These are phyloP conservation scores for Moesziomyces aphidis DNA, from an alignment of 1,284 basidiomycete species.

Conservation along the genomic window DNA sequence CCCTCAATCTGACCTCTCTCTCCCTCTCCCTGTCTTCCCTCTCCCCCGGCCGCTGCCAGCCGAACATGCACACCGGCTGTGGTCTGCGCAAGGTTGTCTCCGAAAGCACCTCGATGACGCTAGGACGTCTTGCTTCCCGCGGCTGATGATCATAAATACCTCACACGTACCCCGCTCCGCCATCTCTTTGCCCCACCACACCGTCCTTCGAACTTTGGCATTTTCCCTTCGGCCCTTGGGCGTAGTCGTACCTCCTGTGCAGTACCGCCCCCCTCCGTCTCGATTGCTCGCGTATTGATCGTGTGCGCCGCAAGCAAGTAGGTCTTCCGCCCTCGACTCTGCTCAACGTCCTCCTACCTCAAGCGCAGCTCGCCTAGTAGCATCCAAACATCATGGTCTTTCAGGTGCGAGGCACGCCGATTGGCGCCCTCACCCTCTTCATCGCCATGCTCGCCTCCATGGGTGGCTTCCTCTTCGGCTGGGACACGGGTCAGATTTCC, in stretches of 20 bases:
- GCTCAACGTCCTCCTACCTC: not conserved
- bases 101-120: not conserved
- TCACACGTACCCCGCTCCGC: not conserved
- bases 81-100: not conserved
- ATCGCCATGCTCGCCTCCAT: conserved; percentile 79
- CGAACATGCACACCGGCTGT: not conserved
- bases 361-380: not conserved
- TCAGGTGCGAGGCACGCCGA: conserved; percentile 56
- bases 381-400: conserved; percentile 34
- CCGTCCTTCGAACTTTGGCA: not conserved
- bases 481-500: conserved; percentile 81
- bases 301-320: not conserved
- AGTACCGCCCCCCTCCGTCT: too few relatives aligned
- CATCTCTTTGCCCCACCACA: not conserved
- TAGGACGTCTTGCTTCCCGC: not conserved
- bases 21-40: too few relatives aligned
- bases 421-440: conserved; percentile 73
- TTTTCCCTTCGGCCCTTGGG: not conserved
- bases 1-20: not conserved
- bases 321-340: not conserved
- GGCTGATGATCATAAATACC: not conserved
- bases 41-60: not conserved
- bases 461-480: conserved; percentile 81
- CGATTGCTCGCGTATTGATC: not conserved
- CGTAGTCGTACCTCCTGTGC: not conserved